phyloP scores from a whole-genome alignment of 306 rosid species.

The Pterocarpus macrocarpus region DNA sequence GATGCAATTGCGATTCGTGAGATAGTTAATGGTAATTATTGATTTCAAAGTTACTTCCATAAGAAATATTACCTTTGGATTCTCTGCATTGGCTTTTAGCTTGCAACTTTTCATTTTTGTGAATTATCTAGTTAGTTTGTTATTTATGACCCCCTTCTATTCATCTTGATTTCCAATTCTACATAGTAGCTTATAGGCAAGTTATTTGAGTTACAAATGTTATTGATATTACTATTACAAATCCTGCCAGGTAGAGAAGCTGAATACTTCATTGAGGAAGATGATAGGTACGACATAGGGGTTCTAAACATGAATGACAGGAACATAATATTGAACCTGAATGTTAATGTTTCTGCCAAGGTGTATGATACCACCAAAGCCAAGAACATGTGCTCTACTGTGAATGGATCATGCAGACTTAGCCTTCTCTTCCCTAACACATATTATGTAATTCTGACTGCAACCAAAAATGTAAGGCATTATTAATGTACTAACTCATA shows the following conservation, averaged over 20 bases:
- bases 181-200: neutral
- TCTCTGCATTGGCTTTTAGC: too few species aligned
- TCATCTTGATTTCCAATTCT: conserved; percentile 5
- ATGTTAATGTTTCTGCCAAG: conserved; percentile 64
- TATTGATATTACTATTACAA: neutral
- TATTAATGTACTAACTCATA: neutral
- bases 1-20: conserved; percentile 26
- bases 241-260: conserved; percentile 58
- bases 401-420: conserved; percentile 63
- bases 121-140: too few species aligned
- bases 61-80: too few species aligned
- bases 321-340: conserved; percentile 57
- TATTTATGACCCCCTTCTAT: too few species aligned
- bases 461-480: conserved; percentile 53
- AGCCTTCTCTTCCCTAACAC: conserved; percentile 59
- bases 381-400: conserved; percentile 61
- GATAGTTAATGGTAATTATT: conserved; percentile 51
- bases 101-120: too few species aligned
- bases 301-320: conserved; percentile 61
- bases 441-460: neutral
- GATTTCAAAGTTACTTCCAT: neutral
- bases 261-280: conserved; percentile 68
- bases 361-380: conserved; percentile 72
- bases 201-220: neutral
- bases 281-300: conserved; percentile 65